phyloP scores from a whole-genome alignment of 495 filamentous ascomycete genomes.

The Penicillium taxi region DNA sequence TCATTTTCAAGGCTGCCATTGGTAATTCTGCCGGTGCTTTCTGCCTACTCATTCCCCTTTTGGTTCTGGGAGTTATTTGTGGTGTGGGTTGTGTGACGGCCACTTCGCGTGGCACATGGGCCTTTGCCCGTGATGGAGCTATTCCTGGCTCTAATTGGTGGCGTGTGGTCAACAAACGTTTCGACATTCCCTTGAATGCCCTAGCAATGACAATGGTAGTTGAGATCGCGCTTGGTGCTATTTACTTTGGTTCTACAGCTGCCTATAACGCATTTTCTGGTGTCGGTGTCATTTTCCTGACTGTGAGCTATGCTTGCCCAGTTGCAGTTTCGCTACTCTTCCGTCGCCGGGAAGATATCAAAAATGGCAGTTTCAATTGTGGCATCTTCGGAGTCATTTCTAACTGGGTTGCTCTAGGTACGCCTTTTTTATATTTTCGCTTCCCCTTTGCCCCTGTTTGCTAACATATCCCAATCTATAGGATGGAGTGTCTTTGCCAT shows the following conservation, averaged over 20 bases:
- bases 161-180: conserved; percentile 40
- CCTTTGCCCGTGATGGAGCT: conserved; percentile 54
- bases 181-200: conserved; percentile 47
- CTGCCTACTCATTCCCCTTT: conserved; percentile 56
- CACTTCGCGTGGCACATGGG: conserved; percentile 60
- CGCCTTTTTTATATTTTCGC: conserved; percentile 11
- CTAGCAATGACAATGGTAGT: conserved; percentile 42
- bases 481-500: conserved; percentile 53
- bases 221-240: conserved; percentile 45
- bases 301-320: conserved; percentile 46
- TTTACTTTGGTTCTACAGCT: conserved; percentile 49
- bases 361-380: conserved; percentile 47
- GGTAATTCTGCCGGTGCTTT: conserved; percentile 46
- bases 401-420: conserved; percentile 49
- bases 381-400: conserved; percentile 47
- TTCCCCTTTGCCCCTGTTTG: not conserved
- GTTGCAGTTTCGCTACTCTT: conserved; percentile 45
- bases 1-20: conserved; percentile 16
- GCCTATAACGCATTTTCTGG: conserved; percentile 55
- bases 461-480: conserved; percentile 23
- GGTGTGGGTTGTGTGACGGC: conserved; percentile 60
- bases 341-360: conserved; percentile 42
- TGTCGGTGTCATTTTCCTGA: conserved; percentile 51
- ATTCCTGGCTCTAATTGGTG: conserved; percentile 56
- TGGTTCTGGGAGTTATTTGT: conserved; percentile 61